Conservation (phyloP, 2,329 filamentous ascomycete genomes). For the Aureobasidium sp. region DNA sequence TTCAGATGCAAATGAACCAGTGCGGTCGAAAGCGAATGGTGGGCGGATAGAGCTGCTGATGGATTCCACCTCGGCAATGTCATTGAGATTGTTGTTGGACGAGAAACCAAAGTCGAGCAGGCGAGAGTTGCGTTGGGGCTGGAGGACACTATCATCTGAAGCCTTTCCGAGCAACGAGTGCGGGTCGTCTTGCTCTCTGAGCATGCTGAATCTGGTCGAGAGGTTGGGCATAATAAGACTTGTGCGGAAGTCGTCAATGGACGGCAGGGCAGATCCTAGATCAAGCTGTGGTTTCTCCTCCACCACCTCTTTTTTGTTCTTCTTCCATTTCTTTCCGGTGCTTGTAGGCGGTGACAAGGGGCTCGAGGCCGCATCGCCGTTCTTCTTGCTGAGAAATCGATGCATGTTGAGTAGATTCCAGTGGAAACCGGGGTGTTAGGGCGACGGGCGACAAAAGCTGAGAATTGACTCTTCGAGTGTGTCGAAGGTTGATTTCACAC, state of each 20-base stretch:
- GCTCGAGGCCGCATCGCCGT: constrained; percentile 43
- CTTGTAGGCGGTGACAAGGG: constrained; percentile 5
- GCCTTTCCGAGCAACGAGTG: constrained; percentile 84
- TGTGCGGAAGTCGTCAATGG: constrained; percentile 84
- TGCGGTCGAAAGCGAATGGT: constrained; percentile 48
- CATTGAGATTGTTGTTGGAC: constrained; percentile 49
- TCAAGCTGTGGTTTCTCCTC: constrained; percentile 60
- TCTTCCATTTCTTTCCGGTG: constrained; percentile 33
- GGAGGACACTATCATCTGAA: constrained; percentile 87
- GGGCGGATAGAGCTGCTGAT: constrained; percentile 54
- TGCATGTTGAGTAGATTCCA: constrained; percentile 50
- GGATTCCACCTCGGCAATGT: constrained; percentile 88
- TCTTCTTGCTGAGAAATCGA: constrained; percentile 64
- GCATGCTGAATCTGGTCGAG: constrained; percentile 93
- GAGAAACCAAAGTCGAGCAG: constrained; percentile 61
- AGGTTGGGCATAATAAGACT: constrained; percentile 93
- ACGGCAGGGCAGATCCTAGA: constrained; percentile 63
- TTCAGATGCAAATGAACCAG: constrained; percentile 57
- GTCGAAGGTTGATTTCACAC: background rate
- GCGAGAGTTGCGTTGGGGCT: constrained; percentile 70
- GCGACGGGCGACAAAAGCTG: background rate
- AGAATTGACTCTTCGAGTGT: background rate
- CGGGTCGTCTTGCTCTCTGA: constrained; percentile 89
- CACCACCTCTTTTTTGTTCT: constrained; percentile 42
- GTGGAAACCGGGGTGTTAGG: background rate